A percentile compares a stretch with the other conserved stretches of the same genome.
Evolutionary conservation across 306 rosid genomes (phyloP).

Genomic region (Medicago lupulina): DNA sequence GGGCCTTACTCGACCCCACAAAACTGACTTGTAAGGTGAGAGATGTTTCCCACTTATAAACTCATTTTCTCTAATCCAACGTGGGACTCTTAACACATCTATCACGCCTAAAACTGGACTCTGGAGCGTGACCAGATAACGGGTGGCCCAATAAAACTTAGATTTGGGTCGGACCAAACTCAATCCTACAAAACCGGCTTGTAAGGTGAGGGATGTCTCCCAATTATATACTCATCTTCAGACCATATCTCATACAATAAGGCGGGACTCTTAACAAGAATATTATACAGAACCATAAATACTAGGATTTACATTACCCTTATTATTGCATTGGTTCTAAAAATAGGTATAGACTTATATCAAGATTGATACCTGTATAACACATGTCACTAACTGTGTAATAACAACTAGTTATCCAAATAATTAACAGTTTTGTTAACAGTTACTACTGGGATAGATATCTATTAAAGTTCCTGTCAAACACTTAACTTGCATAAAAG

Average conservation of each 20-base stretch:
- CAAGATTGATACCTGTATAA: background rate
- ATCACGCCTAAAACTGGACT: too few relatives aligned
- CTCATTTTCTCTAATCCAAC: background rate
- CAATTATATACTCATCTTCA: background rate
- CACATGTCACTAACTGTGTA: background rate
- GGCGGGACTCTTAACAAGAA: background rate
- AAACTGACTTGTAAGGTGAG: background rate
- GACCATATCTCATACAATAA: background rate
- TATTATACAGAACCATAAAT: background rate
- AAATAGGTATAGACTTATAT: conserved; percentile 3
- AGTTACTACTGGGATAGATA: background rate
- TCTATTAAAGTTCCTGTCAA: background rate
- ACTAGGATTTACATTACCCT: background rate
- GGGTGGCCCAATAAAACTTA: background rate
- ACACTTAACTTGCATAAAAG: background rate
- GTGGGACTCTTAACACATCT: background rate
- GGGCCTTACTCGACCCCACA: background rate
- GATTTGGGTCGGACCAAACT: background rate
- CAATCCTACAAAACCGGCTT: background rate
- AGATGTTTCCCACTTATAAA: background rate
- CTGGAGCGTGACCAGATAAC: background rate
- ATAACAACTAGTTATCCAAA: background rate
- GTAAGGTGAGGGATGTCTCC: background rate
- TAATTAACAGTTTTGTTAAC: background rate
- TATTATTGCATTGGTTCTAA: background rate